A percentile compares a stretch with the other conserved stretches of the same genome.
Evolutionary conservation across 1,139 yeast genomes (phyloP).

Genomic region (Yamadazyma blattariae): DNA sequence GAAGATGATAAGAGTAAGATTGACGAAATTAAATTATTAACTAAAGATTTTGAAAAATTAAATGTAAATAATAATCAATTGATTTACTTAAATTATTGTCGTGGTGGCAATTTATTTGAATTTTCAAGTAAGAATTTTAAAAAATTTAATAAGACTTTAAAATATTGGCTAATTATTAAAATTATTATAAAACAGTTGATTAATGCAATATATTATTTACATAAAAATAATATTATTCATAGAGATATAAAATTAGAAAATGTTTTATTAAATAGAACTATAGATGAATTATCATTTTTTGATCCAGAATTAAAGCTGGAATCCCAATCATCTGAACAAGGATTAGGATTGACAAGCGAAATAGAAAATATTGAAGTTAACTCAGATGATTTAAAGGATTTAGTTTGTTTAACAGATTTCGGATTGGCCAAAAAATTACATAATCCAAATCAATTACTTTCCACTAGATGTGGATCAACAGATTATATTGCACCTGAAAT

Average conservation of each 20-base stretch:
- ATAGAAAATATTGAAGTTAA: too few species aligned
- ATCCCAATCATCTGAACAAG: too few species aligned
- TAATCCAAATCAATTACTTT: constrained; percentile 56
- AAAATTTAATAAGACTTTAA: constrained; percentile 20
- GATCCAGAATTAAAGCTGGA: constrained; percentile 1
- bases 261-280: constrained; percentile 47
- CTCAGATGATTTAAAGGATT: constrained; percentile 20
- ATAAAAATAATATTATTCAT: constrained; percentile 65
- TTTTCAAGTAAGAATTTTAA: constrained; percentile 34
- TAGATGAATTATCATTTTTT: constrained; percentile 13
- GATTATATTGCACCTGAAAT: constrained; percentile 95
- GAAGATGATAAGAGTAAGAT: not conserved
- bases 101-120: constrained; percentile 81
- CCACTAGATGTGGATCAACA: constrained; percentile 92
- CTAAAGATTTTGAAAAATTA: constrained; percentile 21
- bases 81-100: constrained; percentile 71
- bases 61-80: constrained; percentile 30
- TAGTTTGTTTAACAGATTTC: constrained; percentile 77
- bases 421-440: constrained; percentile 76
- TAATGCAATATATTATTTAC: constrained; percentile 71
- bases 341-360: too few species aligned
- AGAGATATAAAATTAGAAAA: constrained; percentile 89
- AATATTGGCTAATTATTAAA: constrained; percentile 46
- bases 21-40: not conserved
- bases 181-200: constrained; percentile 69